phyloP scores from a whole-genome alignment of 768 basidiomycete genomes.

The Dentipellis fragilis region DNA sequence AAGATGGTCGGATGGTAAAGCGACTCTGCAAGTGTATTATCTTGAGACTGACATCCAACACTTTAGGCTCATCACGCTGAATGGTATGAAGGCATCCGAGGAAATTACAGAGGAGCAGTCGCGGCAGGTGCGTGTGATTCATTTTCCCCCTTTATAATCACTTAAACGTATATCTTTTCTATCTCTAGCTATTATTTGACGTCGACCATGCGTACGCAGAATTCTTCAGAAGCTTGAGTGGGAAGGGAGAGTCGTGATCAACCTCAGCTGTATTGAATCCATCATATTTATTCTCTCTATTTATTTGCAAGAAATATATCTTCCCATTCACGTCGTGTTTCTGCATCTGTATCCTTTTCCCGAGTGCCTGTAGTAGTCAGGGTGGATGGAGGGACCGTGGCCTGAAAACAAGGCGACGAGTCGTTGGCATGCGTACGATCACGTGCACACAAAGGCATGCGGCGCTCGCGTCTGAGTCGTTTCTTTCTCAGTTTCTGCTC shows the following conservation, averaged over 20 bases:
- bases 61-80: constrained; percentile 85
- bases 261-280: neutral
- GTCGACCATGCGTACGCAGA: constrained; percentile 94
- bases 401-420: neutral
- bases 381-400: neutral
- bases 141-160: neutral
- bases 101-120: constrained; percentile 94
- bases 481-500: neutral
- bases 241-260: constrained; percentile 20
- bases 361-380: neutral
- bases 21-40: neutral
- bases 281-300: neutral
- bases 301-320: neutral
- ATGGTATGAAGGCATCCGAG: constrained; percentile 94
- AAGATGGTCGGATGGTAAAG: constrained; percentile 87
- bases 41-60: neutral
- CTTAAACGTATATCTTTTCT: neutral
- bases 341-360: neutral
- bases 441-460: neutral
- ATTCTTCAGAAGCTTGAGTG: constrained; percentile 71
- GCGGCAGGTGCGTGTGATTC: constrained; percentile 54
- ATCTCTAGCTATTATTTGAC: constrained; percentile 77
- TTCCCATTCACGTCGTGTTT: neutral
- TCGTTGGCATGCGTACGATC: neutral
- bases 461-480: neutral